Conservation (phyloP, 331 rosid genomes). For the Quercus lobata region DNA sequence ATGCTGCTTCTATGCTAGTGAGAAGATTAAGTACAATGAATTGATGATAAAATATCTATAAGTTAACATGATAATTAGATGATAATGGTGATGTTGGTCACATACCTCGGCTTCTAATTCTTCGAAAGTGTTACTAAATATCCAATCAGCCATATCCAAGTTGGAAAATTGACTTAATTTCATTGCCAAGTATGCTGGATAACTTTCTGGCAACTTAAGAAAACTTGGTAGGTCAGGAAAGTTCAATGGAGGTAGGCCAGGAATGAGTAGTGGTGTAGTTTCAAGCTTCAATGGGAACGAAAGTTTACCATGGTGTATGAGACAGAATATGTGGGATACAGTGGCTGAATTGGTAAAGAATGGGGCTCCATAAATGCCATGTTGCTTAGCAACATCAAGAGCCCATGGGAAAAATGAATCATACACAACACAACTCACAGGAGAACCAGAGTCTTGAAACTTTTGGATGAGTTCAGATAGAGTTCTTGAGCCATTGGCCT, state of each 20-base stretch:
- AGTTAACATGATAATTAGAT: background rate
- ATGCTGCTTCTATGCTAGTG: background rate
- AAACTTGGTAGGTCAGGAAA: slow-evolving; percentile 47
- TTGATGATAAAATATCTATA: background rate
- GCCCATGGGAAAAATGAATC: slow-evolving; percentile 69
- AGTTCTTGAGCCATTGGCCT: slow-evolving; percentile 36
- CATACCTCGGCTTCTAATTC: slow-evolving; percentile 49
- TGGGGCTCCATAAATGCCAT: slow-evolving; percentile 45
- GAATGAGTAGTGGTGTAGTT: slow-evolving; percentile 35
- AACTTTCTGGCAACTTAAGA: slow-evolving; percentile 46
- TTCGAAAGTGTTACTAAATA: slow-evolving; percentile 50
- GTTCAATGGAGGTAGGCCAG: slow-evolving; percentile 51
- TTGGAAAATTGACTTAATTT: slow-evolving; percentile 57
- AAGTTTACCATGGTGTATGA: slow-evolving; percentile 34
- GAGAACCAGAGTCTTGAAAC: background rate
- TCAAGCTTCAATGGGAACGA: slow-evolving; percentile 35
- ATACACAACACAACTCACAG: slow-evolving; percentile 54
- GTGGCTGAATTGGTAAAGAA: slow-evolving; percentile 73
- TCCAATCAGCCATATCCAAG: slow-evolving; percentile 50
- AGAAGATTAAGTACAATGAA: background rate
- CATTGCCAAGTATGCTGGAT: slow-evolving; percentile 67
- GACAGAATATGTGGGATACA: slow-evolving; percentile 42
- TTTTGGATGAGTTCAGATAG: slow-evolving; percentile 35
- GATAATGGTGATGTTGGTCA: background rate
- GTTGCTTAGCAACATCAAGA: slow-evolving; percentile 53